phyloP scores from a whole-genome alignment of 2,329 filamentous ascomycete species.

The Penicillium sclerotiorum region DNA sequence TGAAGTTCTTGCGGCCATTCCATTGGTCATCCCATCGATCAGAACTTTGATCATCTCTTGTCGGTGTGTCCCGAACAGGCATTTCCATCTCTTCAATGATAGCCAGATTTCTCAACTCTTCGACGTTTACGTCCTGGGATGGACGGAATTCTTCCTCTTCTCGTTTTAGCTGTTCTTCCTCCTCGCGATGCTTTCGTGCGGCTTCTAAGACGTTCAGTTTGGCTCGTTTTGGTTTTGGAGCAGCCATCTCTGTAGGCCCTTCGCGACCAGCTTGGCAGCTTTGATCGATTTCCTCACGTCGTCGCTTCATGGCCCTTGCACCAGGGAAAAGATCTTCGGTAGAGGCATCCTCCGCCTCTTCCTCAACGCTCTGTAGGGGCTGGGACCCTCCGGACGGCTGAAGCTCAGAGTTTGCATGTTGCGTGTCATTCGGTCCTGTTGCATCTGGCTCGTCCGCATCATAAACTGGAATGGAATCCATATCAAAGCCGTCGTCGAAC shows the following conservation, averaged over 20 bases:
- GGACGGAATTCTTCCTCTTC: constrained; percentile 58
- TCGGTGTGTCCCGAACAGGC: constrained; percentile 35
- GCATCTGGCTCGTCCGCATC: constrained; percentile 31
- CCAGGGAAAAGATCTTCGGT: constrained; percentile 76
- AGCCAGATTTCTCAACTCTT: constrained; percentile 71
- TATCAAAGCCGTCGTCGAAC: constrained; percentile 65
- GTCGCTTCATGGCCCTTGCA: constrained; percentile 76
- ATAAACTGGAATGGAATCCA: constrained; percentile 43
- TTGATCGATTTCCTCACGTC: constrained; percentile 64
- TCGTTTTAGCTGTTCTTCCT: constrained; percentile 54
- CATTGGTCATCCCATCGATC: constrained; percentile 82
- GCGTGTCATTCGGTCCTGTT: constrained; percentile 16
- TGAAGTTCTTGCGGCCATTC: constrained; percentile 97
- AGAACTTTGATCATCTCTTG: constrained; percentile 43
- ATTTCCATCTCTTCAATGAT: constrained; percentile 78
- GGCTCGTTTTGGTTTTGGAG: constrained; percentile 54
- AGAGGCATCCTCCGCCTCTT: constrained; percentile 54
- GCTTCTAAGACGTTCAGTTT: constrained; percentile 71
- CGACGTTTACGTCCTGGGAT: constrained; percentile 64
- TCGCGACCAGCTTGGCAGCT: constrained; percentile 41
- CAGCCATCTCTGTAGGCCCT: constrained; percentile 29
- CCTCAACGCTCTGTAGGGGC: constrained; percentile 27
- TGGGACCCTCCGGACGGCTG: too few relatives aligned
- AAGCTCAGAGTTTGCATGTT: too few relatives aligned
- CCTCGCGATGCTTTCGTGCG: constrained; percentile 57